A percentile compares a stretch with the other conserved stretches of the same genome.
These are phyloP conservation scores for Orbilia oligospora DNA, from an alignment of 2,329 filamentous ascomycete species.

Conservation along the genomic window DNA sequence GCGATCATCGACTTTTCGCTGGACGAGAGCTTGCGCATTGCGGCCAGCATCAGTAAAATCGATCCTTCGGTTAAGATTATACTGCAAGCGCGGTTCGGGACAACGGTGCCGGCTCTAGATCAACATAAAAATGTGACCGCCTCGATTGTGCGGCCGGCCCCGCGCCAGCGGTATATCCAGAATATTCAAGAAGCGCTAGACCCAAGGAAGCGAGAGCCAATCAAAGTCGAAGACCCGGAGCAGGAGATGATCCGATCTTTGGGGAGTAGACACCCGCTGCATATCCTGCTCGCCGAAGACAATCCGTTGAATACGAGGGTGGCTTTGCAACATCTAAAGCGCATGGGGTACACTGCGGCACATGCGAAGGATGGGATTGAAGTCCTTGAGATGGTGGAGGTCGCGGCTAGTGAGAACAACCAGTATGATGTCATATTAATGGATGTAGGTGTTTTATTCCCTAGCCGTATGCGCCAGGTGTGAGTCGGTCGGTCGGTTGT, in stretches of 20 bases:
- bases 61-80: constrained; percentile 63
- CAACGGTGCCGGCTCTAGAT: constrained; percentile 62
- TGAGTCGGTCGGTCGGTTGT: background rate
- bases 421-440: constrained; percentile 63
- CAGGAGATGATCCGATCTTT: constrained; percentile 63
- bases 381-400: constrained; percentile 76
- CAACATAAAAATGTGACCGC: constrained; percentile 63
- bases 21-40: constrained; percentile 62
- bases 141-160: constrained; percentile 63
- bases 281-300: constrained; percentile 95
- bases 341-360: constrained; percentile 91
- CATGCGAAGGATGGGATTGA: constrained; percentile 96
- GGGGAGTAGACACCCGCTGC: constrained; percentile 73
- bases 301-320: constrained; percentile 97
- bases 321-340: constrained; percentile 95
- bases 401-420: constrained; percentile 62
- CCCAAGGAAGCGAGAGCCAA: constrained; percentile 60
- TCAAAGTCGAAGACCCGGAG: constrained; percentile 62
- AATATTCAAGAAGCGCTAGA: constrained; percentile 64
- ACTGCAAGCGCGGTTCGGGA: constrained; percentile 64
- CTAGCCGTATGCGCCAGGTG: background rate
- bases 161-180: constrained; percentile 63
- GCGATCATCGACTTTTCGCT: constrained; percentile 64
- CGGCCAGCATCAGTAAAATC: constrained; percentile 63
- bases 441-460: constrained; percentile 72